Base-by-base conservation (phyloP, 2,329 filamentous ascomycete genomes). In the Penicillium paneum region DNA sequence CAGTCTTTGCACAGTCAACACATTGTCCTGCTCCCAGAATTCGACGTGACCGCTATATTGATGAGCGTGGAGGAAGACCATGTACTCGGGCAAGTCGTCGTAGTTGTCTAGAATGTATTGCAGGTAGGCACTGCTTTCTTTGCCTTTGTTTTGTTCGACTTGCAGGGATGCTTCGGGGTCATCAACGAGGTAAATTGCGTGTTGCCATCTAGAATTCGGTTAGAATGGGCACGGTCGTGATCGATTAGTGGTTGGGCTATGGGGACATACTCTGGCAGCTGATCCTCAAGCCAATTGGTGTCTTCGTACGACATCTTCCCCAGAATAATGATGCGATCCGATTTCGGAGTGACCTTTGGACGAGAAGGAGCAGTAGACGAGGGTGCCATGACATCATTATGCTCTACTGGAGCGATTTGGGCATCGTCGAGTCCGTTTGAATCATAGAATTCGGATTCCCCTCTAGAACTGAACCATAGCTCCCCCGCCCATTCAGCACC, bases 41-140 rank as follows among this genome's bases (percentile, higher is more conserved):
- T 83, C 81, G 60, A 82, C 82, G 63, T 84, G 82, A 24, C 38
- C 60, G 49, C 64, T 63, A 49, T 67, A 72, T 40, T 81, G 79
- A 58, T 86, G 80, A 15, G 80, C 78, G 55, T 84, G 82, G 59
- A 81, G 74, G 71, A 84, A 84, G 55, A 82, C 71, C 51, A 78
- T 71, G 5, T 80, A 78, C 52, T 82, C 76, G 11, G 81, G 77
- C 13, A 84, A 69, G 15, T 64, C 56, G 49, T 75, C 57, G 59
- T 78, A 78, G 58, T 78, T 62, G 49, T 78, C 74, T 31, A 77
- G 68, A 39, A 79, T 73, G 55, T 75, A 78, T 31, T 74, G 76
- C 7, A 78, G 66, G 52, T 79, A 78, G 17, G 71, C 70, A 52
- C 71, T 75, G 40, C 71, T 69, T 64, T 78, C 76, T 50, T 67